These are phyloP conservation scores for Talaromyces atroroseus DNA, from an alignment of 2,329 filamentous ascomycete species.

Conservation along the genomic window DNA sequence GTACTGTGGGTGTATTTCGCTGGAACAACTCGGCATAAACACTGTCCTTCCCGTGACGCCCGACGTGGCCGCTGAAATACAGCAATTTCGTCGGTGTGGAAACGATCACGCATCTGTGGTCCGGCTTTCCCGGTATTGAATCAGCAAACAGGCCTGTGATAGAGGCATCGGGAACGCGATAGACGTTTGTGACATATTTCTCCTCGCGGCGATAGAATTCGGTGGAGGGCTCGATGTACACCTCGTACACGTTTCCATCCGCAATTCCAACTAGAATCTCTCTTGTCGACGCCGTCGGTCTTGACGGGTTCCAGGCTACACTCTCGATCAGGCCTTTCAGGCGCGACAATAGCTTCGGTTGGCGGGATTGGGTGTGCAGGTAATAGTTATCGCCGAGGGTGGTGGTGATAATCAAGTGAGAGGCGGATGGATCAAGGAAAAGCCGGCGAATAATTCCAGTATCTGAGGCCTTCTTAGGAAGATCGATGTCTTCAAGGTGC, in stretches of 20 bases:
- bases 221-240: constrained; percentile 86
- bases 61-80: constrained; percentile 74
- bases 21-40: constrained; percentile 88
- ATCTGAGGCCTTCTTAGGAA: constrained; percentile 88
- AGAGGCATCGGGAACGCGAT: constrained; percentile 74
- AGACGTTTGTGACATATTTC: constrained; percentile 78
- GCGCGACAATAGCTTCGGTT: constrained; percentile 73
- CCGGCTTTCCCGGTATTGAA: constrained; percentile 59
- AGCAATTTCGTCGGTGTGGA: constrained; percentile 72
- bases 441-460: constrained; percentile 88
- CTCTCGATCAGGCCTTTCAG: constrained; percentile 88
- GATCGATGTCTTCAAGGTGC: constrained; percentile 72
- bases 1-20: constrained; percentile 68
- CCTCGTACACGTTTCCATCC: constrained; percentile 94
- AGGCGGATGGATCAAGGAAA: constrained; percentile 96
- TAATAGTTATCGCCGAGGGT: constrained; percentile 95
- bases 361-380: constrained; percentile 87
- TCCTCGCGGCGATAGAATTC: constrained; percentile 96
- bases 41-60: constrained; percentile 67
- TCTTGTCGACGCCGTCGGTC: constrained; percentile 86
- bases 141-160: constrained; percentile 86
- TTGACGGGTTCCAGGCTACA: constrained; percentile 88
- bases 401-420: constrained; percentile 86
- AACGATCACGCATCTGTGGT: constrained; percentile 71
- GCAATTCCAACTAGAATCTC: constrained; percentile 88